These are phyloP conservation scores for Apiospora malaysiana DNA, from an alignment of 2,329 filamentous ascomycete species.

Conservation along the genomic window DNA sequence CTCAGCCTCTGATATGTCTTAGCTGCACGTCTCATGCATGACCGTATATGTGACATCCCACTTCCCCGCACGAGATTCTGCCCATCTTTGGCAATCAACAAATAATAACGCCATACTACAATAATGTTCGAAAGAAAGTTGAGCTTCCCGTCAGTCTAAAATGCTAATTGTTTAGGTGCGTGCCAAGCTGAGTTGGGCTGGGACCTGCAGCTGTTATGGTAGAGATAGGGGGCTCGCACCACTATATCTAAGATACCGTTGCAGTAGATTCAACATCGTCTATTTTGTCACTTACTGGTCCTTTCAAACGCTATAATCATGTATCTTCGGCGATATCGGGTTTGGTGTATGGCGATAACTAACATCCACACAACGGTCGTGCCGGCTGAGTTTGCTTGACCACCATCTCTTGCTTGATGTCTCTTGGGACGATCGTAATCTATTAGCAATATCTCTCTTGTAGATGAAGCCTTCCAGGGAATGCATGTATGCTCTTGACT, in stretches of 20 bases:
- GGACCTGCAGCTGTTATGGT: not conserved
- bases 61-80: not conserved
- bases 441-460: no score
- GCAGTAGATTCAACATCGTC: not conserved
- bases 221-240: not conserved
- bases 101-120: not conserved
- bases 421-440: not conserved
- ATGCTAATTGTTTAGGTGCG: not conserved
- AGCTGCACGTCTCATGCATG: not conserved
- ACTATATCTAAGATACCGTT: not conserved
- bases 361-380: no score
- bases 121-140: not conserved
- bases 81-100: not conserved
- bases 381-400: no score
- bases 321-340: no score
- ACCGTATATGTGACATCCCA: not conserved
- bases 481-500: no score
- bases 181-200: not conserved
- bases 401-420: not conserved
- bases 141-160: not conserved
- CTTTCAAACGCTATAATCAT: no score
- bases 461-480: no score
- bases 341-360: no score
- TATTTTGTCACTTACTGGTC: not conserved
- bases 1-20: slow-evolving; percentile 8